Base-by-base conservation (phyloP, 176 grass and related monocot species). In the Lolium multiflorum region DNA sequence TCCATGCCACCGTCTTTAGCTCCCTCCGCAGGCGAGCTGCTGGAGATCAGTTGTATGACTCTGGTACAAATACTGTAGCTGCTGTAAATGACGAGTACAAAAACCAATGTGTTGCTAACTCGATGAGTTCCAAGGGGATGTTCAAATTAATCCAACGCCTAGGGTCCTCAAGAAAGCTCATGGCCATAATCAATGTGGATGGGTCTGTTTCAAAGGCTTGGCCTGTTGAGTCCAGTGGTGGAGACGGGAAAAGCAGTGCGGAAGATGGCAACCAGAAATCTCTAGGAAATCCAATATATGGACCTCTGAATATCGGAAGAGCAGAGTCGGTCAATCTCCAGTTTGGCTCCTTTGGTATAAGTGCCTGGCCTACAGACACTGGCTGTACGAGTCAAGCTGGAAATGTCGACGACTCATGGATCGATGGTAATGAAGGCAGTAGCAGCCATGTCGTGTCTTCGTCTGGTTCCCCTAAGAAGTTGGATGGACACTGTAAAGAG, bases 71-170 rank as follows among this genome's bases (percentile, higher is more conserved):
- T 41, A 98, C 91, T 1, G 87, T 93, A 49, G 71, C 93, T 37
- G n/a, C 86, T 79, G 88, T 95, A 82, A 83, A 91, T 11, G 91
- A 97, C 85, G 92, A 94, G 59, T 92, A 93, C 81, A 91, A 92
- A 87, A 95, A 95, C 39, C 93, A 98, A 50, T 89, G 79, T 35
- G 71, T 88, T 70, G 91, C 93, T 6, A 98, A 98, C 82, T 86
- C 90, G 1, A 87, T 95, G 85, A 92, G 95, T 80, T 95, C 95
- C 14, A 98, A 98, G 77, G 91, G 95, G 55, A 98, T 98, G 95
- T 93, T 95, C 84, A 90, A 95, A 83, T 74, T 95, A 81, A 95
- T 98, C 83, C 95, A 98, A 61, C 87, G 91, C 47, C 78, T 95
- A 74, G 95, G 95, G 17, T 95, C 95, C 31, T 93, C 88, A 26